phyloP scores from a whole-genome alignment of 2,329 filamentous ascomycete genomes.

The Talaromyces sp. region DNA sequence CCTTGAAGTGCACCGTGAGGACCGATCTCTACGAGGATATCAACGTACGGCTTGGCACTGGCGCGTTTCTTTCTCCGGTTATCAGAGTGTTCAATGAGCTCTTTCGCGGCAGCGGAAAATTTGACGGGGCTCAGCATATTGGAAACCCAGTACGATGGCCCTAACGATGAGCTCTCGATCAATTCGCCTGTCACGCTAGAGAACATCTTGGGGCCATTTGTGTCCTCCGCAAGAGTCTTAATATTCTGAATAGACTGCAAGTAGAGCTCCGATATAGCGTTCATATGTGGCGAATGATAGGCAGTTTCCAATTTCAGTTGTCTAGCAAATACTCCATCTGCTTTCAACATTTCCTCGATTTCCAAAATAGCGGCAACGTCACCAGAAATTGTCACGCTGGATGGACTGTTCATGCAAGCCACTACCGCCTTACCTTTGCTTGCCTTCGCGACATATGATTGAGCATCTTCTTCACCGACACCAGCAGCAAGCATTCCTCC shows the following conservation, averaged over 20 bases:
- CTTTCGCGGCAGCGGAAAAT: not conserved
- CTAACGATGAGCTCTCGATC: not conserved
- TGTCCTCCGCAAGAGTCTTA: no score
- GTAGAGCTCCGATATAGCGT: constrained; percentile 20
- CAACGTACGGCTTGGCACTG: not conserved
- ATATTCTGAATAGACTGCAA: no score
- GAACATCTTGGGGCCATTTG: not conserved
- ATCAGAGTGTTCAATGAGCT: no score
- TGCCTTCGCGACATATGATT: constrained; percentile 10
- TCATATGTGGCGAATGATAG: constrained; percentile 29
- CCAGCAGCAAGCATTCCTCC: constrained; percentile 33
- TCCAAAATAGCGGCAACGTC: no score
- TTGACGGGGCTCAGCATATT: not conserved
- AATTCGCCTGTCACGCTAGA: not conserved
- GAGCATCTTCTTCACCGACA: constrained; percentile 20
- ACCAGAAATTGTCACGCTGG: constrained; percentile 21
- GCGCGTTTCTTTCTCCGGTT: no score
- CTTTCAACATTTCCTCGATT: constrained; percentile 21
- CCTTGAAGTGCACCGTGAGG: constrained; percentile 27
- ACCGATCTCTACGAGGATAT: constrained; percentile 28
- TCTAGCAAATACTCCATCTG: constrained; percentile 23
- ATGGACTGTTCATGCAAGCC: constrained; percentile 16
- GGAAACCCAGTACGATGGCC: not conserved
- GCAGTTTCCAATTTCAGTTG: constrained; percentile 27
- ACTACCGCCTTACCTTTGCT: constrained; percentile 23